Conservation (phyloP, 768 basidiomycete genomes). For the Calvatia gigantea region DNA sequence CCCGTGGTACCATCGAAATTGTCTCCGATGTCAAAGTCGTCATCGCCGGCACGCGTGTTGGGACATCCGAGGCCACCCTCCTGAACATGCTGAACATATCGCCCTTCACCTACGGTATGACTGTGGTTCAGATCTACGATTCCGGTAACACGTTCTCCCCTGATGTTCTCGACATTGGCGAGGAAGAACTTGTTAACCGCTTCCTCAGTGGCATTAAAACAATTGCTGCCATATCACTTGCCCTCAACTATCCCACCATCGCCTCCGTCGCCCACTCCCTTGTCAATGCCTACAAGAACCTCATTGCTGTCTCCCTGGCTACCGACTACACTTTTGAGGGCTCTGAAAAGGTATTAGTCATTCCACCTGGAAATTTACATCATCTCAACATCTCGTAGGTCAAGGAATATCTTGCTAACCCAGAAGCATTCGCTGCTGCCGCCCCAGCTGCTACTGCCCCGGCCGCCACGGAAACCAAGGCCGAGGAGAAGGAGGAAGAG, state of each 20-base stretch:
- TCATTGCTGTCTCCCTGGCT: slow-evolving; percentile 80
- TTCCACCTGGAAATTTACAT: slow-evolving; percentile 11
- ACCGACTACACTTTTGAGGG: slow-evolving; percentile 97
- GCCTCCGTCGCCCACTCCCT: slow-evolving; percentile 93
- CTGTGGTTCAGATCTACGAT: slow-evolving; percentile 95
- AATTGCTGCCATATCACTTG: slow-evolving; percentile 93
- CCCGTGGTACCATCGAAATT: slow-evolving; percentile 99
- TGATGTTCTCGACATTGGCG: slow-evolving; percentile 88
- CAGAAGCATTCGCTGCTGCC: slow-evolving; percentile 92
- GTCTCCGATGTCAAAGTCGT: slow-evolving; percentile 97
- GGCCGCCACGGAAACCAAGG: slow-evolving; percentile 54
- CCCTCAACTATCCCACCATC: slow-evolving; percentile 93
- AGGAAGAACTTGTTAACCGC: slow-evolving; percentile 84
- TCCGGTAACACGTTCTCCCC: slow-evolving; percentile 90
- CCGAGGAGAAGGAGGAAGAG: slow-evolving; percentile 76
- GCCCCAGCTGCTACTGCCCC: slow-evolving; percentile 58
- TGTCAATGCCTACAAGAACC: slow-evolving; percentile 99
- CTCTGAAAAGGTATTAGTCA: slow-evolving; percentile 74
- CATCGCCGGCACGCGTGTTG: slow-evolving; percentile 87
- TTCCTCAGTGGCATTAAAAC: slow-evolving; percentile 95
- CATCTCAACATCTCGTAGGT: slow-evolving; percentile 44
- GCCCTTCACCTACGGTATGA: slow-evolving; percentile 99
- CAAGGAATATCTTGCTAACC: slow-evolving; percentile 97
- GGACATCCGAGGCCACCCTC: slow-evolving; percentile 94
- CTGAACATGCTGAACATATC: slow-evolving; percentile 99